phyloP scores from a whole-genome alignment of 2,329 filamentous ascomycete genomes.

The Fusarium sp. region DNA sequence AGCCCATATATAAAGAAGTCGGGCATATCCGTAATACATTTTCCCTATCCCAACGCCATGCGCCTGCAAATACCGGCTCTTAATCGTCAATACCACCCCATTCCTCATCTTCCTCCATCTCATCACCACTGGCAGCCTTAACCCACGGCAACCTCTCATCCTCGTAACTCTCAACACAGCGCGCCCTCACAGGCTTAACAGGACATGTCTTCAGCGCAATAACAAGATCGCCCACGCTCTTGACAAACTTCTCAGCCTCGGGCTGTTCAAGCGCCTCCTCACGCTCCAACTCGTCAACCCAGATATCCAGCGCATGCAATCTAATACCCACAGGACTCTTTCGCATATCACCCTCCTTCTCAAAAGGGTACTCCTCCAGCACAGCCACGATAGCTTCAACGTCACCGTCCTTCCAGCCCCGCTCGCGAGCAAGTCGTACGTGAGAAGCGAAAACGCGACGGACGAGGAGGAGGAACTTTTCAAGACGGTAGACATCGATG shows the following conservation, averaged over 20 bases:
- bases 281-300: slow-evolving; percentile 87
- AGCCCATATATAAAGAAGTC: slow-evolving; percentile 21
- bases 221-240: slow-evolving; percentile 63
- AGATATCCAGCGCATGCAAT: slow-evolving; percentile 89
- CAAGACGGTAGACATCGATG: slow-evolving; percentile 80
- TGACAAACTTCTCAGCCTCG: slow-evolving; percentile 58
- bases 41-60: slow-evolving; percentile 41
- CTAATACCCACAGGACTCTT: slow-evolving; percentile 84
- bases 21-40: slow-evolving; percentile 16
- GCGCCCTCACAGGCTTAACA: slow-evolving; percentile 76
- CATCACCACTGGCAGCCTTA: slow-evolving; percentile 45
- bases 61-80: slow-evolving; percentile 38
- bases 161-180: slow-evolving; percentile 73
- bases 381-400: slow-evolving; percentile 42
- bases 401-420: slow-evolving; percentile 45
- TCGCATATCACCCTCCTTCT: slow-evolving; percentile 51
- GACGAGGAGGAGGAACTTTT: slow-evolving; percentile 91
- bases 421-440: slow-evolving; percentile 59
- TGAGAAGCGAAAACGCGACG: slow-evolving; percentile 80
- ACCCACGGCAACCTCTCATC: slow-evolving; percentile 79
- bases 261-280: slow-evolving; percentile 61
- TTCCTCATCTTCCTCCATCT: slow-evolving; percentile 52
- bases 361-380: slow-evolving; percentile 46
- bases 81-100: slow-evolving; percentile 77
- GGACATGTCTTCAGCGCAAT: slow-evolving; percentile 65